A percentile compares a stretch with the other conserved stretches of the same genome.
Evolutionary conservation across 2,329 filamentous ascomycete species (phyloP).

Genomic region (Geosmithia putterillii): DNA sequence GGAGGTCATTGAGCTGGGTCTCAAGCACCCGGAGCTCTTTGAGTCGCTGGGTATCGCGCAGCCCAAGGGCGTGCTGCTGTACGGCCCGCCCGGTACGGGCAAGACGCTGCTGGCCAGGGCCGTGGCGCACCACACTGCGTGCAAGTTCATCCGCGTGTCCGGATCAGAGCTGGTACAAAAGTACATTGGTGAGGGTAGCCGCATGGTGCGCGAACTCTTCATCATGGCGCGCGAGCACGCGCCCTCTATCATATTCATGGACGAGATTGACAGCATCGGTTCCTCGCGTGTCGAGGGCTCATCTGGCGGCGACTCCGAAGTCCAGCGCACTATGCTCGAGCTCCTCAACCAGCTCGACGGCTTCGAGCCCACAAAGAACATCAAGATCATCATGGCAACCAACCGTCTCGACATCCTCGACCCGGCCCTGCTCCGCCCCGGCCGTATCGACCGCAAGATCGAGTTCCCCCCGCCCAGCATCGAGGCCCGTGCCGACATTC

Average conservation of each 20-base stretch:
- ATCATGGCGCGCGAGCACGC: slow-evolving; percentile 98
- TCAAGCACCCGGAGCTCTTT: slow-evolving; percentile 97
- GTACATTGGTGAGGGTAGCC: slow-evolving; percentile 95
- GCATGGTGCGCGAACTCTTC: slow-evolving; percentile 98
- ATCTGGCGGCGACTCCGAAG: slow-evolving; percentile 90
- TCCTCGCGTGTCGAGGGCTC: slow-evolving; percentile 94
- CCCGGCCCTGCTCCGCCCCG: slow-evolving; percentile 86
- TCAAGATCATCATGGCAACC: slow-evolving; percentile 99
- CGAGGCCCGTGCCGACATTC: slow-evolving; percentile 92
- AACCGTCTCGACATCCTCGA: slow-evolving; percentile 97
- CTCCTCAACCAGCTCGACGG: slow-evolving; percentile 96
- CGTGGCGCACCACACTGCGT: slow-evolving; percentile 95
- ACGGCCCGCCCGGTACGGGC: slow-evolving; percentile 91
- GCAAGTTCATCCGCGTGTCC: slow-evolving; percentile 96
- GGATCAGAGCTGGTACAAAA: slow-evolving; percentile 96
- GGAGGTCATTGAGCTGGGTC: slow-evolving; percentile 95
- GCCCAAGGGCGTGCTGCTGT: slow-evolving; percentile 92
- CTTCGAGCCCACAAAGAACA: slow-evolving; percentile 98
- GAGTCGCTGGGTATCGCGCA: slow-evolving; percentile 98
- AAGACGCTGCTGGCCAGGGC: slow-evolving; percentile 93
- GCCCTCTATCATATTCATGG: slow-evolving; percentile 99
- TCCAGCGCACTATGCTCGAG: slow-evolving; percentile 97
- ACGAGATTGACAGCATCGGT: slow-evolving; percentile 98
- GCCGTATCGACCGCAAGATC: slow-evolving; percentile 96
- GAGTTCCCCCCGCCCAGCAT: slow-evolving; percentile 96